A percentile compares a stretch with the other conserved stretches of the same genome.
These are phyloP conservation scores for Suhomyces sp. DNA, from an alignment of 805 yeast genomes.

Conservation along the genomic window DNA sequence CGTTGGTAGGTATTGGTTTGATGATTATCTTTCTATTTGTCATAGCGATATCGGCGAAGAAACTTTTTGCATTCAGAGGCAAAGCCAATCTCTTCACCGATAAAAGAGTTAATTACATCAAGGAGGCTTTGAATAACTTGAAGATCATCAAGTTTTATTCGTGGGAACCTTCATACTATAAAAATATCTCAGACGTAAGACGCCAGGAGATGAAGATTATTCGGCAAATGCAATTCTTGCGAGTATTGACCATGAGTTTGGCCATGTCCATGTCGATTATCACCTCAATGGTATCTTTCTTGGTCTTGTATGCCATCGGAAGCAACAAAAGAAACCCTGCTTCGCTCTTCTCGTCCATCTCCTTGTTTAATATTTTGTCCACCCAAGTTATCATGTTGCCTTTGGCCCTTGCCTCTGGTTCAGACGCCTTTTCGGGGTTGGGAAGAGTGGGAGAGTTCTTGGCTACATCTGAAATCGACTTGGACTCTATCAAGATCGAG, in stretches of 20 bases:
- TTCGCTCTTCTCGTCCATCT: constrained; percentile 63
- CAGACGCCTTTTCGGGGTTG: constrained; percentile 65
- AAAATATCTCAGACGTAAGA: constrained; percentile 55
- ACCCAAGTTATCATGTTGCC: constrained; percentile 68
- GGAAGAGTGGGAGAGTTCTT: constrained; percentile 55
- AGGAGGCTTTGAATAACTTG: constrained; percentile 75
- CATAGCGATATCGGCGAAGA: constrained; percentile 47
- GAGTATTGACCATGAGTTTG: constrained; percentile 60
- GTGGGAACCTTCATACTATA: constrained; percentile 81
- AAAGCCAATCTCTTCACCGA: constrained; percentile 69
- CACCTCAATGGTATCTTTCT: constrained; percentile 60
- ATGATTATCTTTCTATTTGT: constrained; percentile 28
- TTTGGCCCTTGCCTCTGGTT: constrained; percentile 61
- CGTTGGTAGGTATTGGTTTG: constrained; percentile 25
- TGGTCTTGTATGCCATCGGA: constrained; percentile 34
- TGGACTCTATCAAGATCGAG: constrained; percentile 25
- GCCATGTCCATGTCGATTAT: constrained; percentile 67
- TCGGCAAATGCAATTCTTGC: constrained; percentile 58
- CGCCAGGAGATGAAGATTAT: constrained; percentile 58
- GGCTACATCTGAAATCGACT: constrained; percentile 42
- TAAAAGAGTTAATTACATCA: constrained; percentile 66
- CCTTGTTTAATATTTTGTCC: constrained; percentile 62
- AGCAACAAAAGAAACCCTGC: constrained; percentile 50
- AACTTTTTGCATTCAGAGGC: constrained; percentile 53
- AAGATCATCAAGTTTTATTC: constrained; percentile 84